These are phyloP conservation scores for Cryptococcus depauperatus DNA, from an alignment of 1,284 basidiomycete species.

Conservation along the genomic window DNA sequence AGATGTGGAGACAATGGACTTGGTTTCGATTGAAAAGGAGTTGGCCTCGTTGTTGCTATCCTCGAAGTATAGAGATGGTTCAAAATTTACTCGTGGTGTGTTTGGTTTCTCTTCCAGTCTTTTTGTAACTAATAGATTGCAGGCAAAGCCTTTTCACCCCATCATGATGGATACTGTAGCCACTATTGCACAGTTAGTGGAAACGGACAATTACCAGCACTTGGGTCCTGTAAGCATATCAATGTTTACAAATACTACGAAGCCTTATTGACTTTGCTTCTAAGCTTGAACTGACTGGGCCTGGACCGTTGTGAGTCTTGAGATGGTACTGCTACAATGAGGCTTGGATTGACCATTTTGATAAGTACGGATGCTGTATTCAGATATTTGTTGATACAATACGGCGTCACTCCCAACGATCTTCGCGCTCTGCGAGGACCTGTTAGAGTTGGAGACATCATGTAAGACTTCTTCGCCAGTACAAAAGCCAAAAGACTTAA, in stretches of 20 bases:
- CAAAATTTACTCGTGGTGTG: slow-evolving; percentile 23
- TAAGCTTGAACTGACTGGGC: slow-evolving; percentile 27
- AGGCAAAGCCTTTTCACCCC: slow-evolving; percentile 29
- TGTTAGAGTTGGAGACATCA: slow-evolving; percentile 31
- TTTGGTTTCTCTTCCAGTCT: not conserved
- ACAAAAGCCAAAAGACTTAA: not conserved
- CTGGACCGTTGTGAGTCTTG: slow-evolving; percentile 23
- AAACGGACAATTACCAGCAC: slow-evolving; percentile 2
- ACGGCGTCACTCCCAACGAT: slow-evolving; percentile 28
- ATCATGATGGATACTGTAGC: slow-evolving; percentile 29
- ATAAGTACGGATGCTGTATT: slow-evolving; percentile 27
- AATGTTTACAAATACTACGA: not conserved
- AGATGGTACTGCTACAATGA: not conserved
- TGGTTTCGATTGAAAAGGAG: slow-evolving; percentile 9
- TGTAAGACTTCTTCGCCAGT: slow-evolving; percentile 16
- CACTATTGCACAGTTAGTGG: slow-evolving; percentile 15
- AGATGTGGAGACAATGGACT: slow-evolving; percentile 14
- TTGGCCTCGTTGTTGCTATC: slow-evolving; percentile 11
- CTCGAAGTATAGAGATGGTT: slow-evolving; percentile 23
- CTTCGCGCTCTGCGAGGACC: slow-evolving; percentile 19
- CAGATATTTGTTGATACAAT: slow-evolving; percentile 31
- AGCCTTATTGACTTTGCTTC: not conserved
- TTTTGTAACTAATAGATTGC: not conserved
- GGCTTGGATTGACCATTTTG: not conserved
- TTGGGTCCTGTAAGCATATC: slow-evolving; percentile 13